A percentile compares a stretch with the other conserved stretches of the same genome.
Conservation (phyloP, 73 alveolate genomes). For the Paramecium tetraurelia region DNA sequence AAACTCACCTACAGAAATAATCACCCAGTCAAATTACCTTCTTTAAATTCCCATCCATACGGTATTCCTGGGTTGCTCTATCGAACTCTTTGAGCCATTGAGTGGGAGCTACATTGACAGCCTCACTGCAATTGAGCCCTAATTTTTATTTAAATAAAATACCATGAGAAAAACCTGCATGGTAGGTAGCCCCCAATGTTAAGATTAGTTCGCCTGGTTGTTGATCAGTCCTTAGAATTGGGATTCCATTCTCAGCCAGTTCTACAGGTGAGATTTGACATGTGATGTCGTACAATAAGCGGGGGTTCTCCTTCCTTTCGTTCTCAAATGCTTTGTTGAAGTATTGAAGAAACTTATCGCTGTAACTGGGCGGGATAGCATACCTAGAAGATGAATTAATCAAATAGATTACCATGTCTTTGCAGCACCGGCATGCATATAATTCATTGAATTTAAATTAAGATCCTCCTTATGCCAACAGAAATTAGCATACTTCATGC, state of each 20-base stretch:
- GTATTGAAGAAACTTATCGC: conserved; percentile 71
- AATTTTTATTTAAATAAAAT: neutral
- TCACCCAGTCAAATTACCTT: neutral
- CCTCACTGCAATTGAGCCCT: conserved; percentile 85
- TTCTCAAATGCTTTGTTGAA: conserved; percentile 64
- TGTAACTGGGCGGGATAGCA: conserved; percentile 73
- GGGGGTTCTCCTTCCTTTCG: conserved; percentile 72
- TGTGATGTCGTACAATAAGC: conserved; percentile 69
- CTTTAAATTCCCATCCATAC: conserved; percentile 46
- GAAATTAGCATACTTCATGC: conserved; percentile 79
- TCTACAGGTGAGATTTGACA: conserved; percentile 78
- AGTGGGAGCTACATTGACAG: conserved; percentile 76
- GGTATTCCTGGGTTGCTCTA: conserved; percentile 43
- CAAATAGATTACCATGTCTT: conserved; percentile 72
- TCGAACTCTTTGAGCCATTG: conserved; percentile 71
- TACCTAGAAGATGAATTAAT: conserved; percentile 48
- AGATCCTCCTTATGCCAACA: conserved; percentile 88
- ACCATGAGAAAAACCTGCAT: conserved; percentile 83
- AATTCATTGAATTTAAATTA: conserved; percentile 76
- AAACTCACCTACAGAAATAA: conserved; percentile 19
- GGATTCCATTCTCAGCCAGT: conserved; percentile 63
- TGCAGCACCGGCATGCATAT: conserved; percentile 82
- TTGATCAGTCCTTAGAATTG: conserved; percentile 73
- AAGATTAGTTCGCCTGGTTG: conserved; percentile 83
- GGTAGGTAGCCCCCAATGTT: conserved; percentile 80